Evolutionary conservation across 2,329 filamentous ascomycete species (phyloP).

Genomic region (Metarhizium rileyi): DNA sequence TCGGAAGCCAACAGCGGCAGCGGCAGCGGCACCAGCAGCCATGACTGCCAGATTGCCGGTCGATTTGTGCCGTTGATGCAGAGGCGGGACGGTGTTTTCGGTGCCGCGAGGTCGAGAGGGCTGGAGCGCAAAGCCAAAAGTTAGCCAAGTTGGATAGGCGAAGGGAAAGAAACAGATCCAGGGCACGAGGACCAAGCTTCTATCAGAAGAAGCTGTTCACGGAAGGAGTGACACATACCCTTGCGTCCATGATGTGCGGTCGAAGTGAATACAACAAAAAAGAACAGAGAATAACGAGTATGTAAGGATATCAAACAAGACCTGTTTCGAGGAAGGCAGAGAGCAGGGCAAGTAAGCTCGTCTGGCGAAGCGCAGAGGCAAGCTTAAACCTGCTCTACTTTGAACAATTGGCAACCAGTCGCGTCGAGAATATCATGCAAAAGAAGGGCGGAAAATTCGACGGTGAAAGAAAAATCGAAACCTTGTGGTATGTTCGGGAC

Average conservation of each 20-base stretch:
- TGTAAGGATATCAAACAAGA: slow-evolving; percentile 1
- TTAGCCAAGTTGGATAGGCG: background rate
- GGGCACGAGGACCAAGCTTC: background rate
- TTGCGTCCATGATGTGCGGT: slow-evolving; percentile 6
- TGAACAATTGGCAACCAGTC: background rate
- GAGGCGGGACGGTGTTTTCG: slow-evolving; percentile 40
- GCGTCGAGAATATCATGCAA: slow-evolving; percentile 5
- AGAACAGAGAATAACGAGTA: background rate
- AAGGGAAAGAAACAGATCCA: background rate
- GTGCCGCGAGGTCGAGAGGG: slow-evolving; percentile 37
- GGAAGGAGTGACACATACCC: slow-evolving; percentile 1
- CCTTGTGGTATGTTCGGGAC: background rate
- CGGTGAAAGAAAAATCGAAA: background rate
- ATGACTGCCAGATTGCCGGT: slow-evolving; percentile 44
- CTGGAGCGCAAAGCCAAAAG: slow-evolving; percentile 14
- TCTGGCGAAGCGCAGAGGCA: background rate
- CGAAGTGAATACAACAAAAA: background rate
- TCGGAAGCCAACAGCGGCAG: slow-evolving; percentile 20
- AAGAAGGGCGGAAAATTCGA: background rate
- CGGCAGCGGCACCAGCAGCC: slow-evolving; percentile 15
- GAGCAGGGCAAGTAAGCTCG: background rate
- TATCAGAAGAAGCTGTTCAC: background rate
- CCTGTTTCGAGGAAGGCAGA: slow-evolving; percentile 2
- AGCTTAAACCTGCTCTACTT: slow-evolving; percentile 2
- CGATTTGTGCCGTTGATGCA: slow-evolving; percentile 79